Evolutionary conservation across 768 basidiomycete species (phyloP).

Genomic region (Clavulina sp.): DNA sequence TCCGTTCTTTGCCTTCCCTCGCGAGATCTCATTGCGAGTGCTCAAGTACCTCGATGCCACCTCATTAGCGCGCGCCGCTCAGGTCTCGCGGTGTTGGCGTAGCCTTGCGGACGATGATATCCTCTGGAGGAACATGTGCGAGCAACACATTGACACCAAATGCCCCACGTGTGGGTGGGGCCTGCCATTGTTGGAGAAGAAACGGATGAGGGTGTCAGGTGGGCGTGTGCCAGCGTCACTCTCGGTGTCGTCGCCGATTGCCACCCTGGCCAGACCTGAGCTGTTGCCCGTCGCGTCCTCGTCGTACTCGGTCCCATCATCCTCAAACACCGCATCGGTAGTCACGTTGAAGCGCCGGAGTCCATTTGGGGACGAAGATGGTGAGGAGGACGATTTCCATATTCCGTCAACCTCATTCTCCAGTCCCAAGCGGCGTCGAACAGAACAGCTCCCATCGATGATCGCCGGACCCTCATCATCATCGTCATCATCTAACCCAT

Average conservation of each 20-base stretch:
- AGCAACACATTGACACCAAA: constrained; percentile 95
- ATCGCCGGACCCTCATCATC: neutral
- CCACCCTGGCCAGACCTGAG: no score
- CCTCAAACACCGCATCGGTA: neutral
- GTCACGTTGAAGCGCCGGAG: neutral
- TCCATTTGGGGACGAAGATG: neutral
- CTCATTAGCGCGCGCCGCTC: constrained; percentile 83
- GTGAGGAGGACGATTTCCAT: no score
- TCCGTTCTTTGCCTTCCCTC: constrained; percentile 78
- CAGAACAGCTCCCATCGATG: constrained; percentile 12
- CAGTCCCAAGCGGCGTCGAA: constrained; percentile 25
- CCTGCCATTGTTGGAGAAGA: constrained; percentile 73
- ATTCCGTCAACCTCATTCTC: constrained; percentile 20
- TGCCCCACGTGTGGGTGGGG: constrained; percentile 98
- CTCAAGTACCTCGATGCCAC: constrained; percentile 82
- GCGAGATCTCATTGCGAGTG: constrained; percentile 74
- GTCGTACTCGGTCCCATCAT: no score
- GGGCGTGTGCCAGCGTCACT: constrained; percentile 3
- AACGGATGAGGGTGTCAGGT: constrained; percentile 29
- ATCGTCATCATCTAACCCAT: constrained; percentile 1
- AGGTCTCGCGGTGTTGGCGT: constrained; percentile 75
- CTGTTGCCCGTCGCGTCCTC: no score
- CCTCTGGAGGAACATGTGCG: constrained; percentile 90
- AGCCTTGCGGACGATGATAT: constrained; percentile 85
- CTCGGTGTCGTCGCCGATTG: no score